These are phyloP conservation scores for Schizosaccharomyces cryophilus DNA, from an alignment of 805 yeast genomes.

Conservation along the genomic window DNA sequence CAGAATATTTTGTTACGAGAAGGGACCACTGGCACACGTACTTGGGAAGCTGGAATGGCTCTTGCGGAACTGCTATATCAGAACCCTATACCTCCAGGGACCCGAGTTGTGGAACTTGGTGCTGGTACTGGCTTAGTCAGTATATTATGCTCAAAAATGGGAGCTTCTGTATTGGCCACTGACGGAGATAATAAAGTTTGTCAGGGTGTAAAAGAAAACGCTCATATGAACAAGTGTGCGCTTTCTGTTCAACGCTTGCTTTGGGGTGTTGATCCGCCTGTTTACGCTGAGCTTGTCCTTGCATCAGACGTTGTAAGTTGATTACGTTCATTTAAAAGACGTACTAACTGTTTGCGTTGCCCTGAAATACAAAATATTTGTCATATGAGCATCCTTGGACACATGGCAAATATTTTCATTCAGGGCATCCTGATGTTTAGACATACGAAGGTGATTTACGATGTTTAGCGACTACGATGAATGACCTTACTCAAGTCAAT, in stretches of 20 bases:
- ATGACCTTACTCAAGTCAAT: background rate
- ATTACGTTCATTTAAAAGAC: no score
- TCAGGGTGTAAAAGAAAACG: background rate
- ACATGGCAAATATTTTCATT: background rate
- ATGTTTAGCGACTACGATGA: background rate
- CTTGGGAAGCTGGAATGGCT: conserved; percentile 76
- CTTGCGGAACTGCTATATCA: conserved; percentile 27
- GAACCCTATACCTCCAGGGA: background rate
- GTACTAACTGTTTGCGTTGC: no score
- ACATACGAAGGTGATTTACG: background rate
- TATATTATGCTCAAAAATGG: conserved; percentile 13
- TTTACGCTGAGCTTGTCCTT: background rate
- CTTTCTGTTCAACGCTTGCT: background rate
- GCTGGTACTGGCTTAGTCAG: conserved; percentile 74
- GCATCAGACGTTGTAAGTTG: background rate
- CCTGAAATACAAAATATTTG: no score
- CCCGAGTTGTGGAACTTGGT: conserved; percentile 42
- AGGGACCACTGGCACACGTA: conserved; percentile 68
- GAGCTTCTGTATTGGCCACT: background rate
- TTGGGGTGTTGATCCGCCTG: background rate
- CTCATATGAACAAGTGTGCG: background rate
- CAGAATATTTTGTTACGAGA: conserved; percentile 9
- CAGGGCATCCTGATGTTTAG: background rate
- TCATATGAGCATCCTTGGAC: background rate
- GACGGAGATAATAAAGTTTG: background rate